Evolutionary conservation across 768 basidiomycete species (phyloP).

Genomic region (Terana coerulea): DNA sequence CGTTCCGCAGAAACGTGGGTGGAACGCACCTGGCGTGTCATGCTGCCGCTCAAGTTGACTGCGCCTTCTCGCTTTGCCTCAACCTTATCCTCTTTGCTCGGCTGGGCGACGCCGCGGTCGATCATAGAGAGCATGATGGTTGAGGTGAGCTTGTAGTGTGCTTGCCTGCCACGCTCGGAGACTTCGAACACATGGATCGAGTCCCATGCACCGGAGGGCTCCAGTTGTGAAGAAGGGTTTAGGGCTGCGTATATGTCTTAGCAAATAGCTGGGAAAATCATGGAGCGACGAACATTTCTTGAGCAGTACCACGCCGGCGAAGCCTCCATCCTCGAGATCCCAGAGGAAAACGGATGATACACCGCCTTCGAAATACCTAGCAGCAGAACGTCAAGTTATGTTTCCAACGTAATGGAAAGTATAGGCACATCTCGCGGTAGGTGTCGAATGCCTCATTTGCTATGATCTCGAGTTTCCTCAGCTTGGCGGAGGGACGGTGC

Average conservation of each 20-base stretch:
- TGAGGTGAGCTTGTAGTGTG: conserved; percentile 96
- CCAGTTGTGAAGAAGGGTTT: conserved; percentile 48
- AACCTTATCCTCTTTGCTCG: conserved; percentile 37
- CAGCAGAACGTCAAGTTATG: neutral
- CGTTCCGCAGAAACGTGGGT: neutral
- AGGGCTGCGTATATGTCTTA: conserved; percentile 44
- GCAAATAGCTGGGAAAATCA: neutral
- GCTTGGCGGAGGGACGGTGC: conserved; percentile 74
- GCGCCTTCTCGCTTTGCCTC: conserved; percentile 66
- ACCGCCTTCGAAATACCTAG: conserved; percentile 96
- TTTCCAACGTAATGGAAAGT: neutral
- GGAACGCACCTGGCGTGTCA: conserved; percentile 87
- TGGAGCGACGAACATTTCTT: conserved; percentile 72
- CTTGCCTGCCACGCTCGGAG: conserved; percentile 85
- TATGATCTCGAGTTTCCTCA: conserved; percentile 87
- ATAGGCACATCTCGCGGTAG: conserved; percentile 82
- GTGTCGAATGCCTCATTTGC: conserved; percentile 98
- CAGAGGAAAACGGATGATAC: conserved; percentile 96
- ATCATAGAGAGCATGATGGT: conserved; percentile 94
- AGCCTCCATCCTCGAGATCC: conserved; percentile 95
- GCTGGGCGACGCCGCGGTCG: conserved; percentile 24
- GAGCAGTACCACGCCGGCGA: conserved; percentile 93
- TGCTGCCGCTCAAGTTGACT: conserved; percentile 87
- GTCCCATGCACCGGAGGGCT: conserved; percentile 91
- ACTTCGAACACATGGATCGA: conserved; percentile 98